Conservation (phyloP, 495 filamentous ascomycete species). For the Penicillium mononematosum region DNA sequence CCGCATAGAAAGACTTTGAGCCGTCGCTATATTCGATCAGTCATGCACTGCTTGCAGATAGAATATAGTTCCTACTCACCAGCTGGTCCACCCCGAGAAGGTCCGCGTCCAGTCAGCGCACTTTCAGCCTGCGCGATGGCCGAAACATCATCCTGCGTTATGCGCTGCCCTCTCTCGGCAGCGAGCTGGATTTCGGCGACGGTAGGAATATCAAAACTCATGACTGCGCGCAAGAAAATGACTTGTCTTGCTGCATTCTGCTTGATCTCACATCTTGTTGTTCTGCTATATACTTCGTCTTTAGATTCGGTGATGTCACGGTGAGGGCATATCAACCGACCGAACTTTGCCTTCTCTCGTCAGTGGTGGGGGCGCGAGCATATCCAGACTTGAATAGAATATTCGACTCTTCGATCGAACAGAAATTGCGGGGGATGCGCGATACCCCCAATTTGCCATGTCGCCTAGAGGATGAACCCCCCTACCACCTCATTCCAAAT, state of each 20-base stretch:
- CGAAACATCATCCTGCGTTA: slow-evolving; percentile 36
- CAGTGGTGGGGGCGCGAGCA: slow-evolving; percentile 11
- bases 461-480: too few relatives aligned
- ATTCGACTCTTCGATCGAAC: slow-evolving; percentile 1
- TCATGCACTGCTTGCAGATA: background rate
- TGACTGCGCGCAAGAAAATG: background rate
- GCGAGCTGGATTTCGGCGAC: slow-evolving; percentile 37
- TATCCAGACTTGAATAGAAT: background rate
- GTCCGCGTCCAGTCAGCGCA: slow-evolving; percentile 43
- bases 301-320: slow-evolving; percentile 30
- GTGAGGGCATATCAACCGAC: slow-evolving; percentile 25
- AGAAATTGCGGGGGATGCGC: slow-evolving; percentile 1
- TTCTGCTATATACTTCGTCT: slow-evolving; percentile 18
- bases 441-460: background rate
- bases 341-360: slow-evolving; percentile 5
- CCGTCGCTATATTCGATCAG: slow-evolving; percentile 27
- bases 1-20: slow-evolving; percentile 36
- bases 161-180: slow-evolving; percentile 35
- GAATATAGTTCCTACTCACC: slow-evolving; percentile 30
- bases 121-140: slow-evolving; percentile 39
- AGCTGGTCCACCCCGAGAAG: slow-evolving; percentile 57
- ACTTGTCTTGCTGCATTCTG: background rate
- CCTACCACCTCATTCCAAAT: background rate
- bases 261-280: background rate
- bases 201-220: slow-evolving; percentile 28